Conservation (phyloP, 805 yeast genomes). For the Lipomyces yamadae region DNA sequence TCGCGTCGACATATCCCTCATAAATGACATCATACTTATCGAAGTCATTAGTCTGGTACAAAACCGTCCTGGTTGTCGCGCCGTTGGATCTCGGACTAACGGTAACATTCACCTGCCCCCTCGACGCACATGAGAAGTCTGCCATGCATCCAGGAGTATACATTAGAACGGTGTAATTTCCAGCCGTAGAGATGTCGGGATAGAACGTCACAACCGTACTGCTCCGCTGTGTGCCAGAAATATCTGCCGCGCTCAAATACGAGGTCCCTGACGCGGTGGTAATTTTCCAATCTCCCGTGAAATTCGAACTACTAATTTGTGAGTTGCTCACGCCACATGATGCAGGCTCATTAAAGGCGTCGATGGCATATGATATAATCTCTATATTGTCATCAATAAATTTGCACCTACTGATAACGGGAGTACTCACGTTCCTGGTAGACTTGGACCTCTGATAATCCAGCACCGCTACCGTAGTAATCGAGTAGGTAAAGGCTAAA, state of each 20-base stretch:
- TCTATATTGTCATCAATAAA: conserved; percentile 23
- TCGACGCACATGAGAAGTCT: conserved; percentile 67
- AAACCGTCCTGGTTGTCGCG: conserved; percentile 49
- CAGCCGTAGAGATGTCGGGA: conserved; percentile 73
- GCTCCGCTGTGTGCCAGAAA: conserved; percentile 15
- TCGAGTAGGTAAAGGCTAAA: conserved; percentile 66
- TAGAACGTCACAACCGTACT: conserved; percentile 47
- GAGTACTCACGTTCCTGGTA: conserved; percentile 56
- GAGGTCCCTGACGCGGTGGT: conserved; percentile 46
- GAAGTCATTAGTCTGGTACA: conserved; percentile 80
- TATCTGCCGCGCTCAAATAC: conserved; percentile 43
- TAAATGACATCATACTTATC: conserved; percentile 80
- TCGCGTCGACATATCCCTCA: conserved; percentile 66
- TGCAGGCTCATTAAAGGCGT: conserved; percentile 66
- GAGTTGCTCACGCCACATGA: conserved; percentile 54
- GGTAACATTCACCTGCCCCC: conserved; percentile 83
- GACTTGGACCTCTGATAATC: conserved; percentile 72
- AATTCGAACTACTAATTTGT: conserved; percentile 45
- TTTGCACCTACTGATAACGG: neutral
- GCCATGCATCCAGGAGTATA: conserved; percentile 85
- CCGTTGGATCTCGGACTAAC: conserved; percentile 56
- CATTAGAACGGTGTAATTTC: conserved; percentile 71
- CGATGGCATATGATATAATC: conserved; percentile 71
- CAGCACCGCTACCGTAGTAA: conserved; percentile 72
- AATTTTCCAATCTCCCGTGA: conserved; percentile 40